A percentile compares a stretch with the other conserved stretches of the same genome.
Conservation (phyloP, 176 grass and related monocot genomes). For the Bonia amplexicaulis region DNA sequence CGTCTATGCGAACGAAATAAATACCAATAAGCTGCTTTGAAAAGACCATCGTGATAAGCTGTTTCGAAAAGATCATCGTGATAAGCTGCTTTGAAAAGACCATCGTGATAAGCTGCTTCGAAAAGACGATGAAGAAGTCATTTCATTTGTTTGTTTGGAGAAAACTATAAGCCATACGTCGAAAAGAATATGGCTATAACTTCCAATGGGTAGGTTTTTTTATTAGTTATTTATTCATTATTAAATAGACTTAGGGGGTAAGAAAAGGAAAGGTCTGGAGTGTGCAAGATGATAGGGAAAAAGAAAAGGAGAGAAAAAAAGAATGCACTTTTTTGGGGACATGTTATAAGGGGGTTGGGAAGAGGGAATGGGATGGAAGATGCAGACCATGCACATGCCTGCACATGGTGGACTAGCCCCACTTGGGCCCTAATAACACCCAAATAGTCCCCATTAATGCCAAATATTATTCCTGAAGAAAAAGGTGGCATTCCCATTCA, state of each 20-base stretch:
- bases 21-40: no score
- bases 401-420: constrained; percentile 40
- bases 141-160: no score
- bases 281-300: constrained; percentile 10
- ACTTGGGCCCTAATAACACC: constrained; percentile 36
- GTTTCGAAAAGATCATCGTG: no score
- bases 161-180: no score
- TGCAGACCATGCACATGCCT: constrained; percentile 51
- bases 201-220: not conserved
- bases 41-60: no score
- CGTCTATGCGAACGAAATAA: no score
- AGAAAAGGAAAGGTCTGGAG: constrained; percentile 16
- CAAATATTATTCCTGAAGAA: constrained; percentile 12
- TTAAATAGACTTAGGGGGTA: constrained; percentile 28
- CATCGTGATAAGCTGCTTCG: no score
- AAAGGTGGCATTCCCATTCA: not conserved
- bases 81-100: no score
- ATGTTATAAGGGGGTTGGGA: constrained; percentile 17
- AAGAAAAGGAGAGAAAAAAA: constrained; percentile 13
- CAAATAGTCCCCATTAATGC: constrained; percentile 37
- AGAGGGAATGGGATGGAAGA: constrained; percentile 18
- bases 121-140: no score
- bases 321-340: constrained; percentile 21
- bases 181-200: not conserved
- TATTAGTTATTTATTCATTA: not conserved